Evolutionary conservation across 352 stramenopile genomes (phyloP).

Genomic region (Globisporangium sylvaticum): DNA sequence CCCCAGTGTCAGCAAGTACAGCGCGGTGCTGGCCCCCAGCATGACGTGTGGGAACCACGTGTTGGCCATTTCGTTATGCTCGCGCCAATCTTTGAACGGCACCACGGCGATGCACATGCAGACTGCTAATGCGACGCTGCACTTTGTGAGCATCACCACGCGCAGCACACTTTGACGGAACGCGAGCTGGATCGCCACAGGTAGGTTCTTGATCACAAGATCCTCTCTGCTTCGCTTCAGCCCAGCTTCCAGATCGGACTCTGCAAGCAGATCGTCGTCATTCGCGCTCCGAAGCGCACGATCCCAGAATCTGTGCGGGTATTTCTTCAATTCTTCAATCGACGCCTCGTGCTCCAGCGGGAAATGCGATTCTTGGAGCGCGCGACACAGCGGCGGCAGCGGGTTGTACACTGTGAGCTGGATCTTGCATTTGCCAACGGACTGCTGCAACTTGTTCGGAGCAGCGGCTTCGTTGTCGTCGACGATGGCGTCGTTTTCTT

Average conservation of each 20-base stretch:
- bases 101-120: not conserved
- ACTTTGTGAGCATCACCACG: conserved; percentile 2
- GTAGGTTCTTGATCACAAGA: conserved; percentile 10
- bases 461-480: not conserved
- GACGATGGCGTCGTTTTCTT: not conserved
- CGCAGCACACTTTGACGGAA: conserved; percentile 22
- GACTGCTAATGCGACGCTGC: not conserved
- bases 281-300: not conserved
- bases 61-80: not conserved
- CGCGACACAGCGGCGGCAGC: conserved; percentile 10
- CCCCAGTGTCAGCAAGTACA: conserved; percentile 16
- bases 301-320: not conserved
- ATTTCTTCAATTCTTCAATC: not conserved
- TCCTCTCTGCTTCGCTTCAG: conserved; percentile 6
- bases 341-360: not conserved
- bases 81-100: conserved; percentile 9
- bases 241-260: not conserved
- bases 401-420: conserved; percentile 16
- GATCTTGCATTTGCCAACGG: conserved; percentile 14
- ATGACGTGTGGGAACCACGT: conserved; percentile 3
- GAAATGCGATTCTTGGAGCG: conserved; percentile 17
- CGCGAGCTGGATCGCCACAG: conserved; percentile 10
- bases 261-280: not conserved
- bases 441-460: not conserved
- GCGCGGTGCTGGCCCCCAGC: not conserved